A percentile compares a stretch with the other conserved stretches of the same genome.
Conservation (phyloP, 345 rosid species). For the Aegle marmelos region DNA sequence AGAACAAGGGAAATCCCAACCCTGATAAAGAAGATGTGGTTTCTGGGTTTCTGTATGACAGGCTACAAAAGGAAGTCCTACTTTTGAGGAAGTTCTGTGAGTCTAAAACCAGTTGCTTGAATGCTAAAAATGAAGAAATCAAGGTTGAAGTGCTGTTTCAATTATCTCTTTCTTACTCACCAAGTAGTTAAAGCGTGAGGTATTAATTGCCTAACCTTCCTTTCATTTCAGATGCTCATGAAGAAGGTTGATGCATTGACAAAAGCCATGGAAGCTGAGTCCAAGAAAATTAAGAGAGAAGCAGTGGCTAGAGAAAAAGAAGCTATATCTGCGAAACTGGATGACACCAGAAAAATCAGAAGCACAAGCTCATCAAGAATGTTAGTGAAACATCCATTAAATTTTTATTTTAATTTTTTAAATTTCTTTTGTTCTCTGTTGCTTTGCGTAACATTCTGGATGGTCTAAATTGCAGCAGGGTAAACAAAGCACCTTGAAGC, state of each 20-base stretch:
- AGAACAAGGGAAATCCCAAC: slow-evolving; percentile 22
- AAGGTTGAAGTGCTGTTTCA: slow-evolving; percentile 41
- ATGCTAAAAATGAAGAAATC: slow-evolving; percentile 71
- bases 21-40: slow-evolving; percentile 46
- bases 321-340: slow-evolving; percentile 29
- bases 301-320: slow-evolving; percentile 69
- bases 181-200: slow-evolving; percentile 1
- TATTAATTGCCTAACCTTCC: not conserved
- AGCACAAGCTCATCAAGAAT: slow-evolving; percentile 30
- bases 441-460: not conserved
- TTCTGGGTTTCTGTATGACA: slow-evolving; percentile 88
- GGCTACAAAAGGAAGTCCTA: slow-evolving; percentile 80
- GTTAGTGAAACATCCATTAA: slow-evolving; percentile 12
- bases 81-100: slow-evolving; percentile 62
- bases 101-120: slow-evolving; percentile 54
- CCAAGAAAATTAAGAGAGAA: slow-evolving; percentile 76
- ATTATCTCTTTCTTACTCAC: not conserved
- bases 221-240: slow-evolving; percentile 55
- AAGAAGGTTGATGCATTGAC: slow-evolving; percentile 80
- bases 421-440: not conserved
- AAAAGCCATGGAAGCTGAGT: slow-evolving; percentile 73
- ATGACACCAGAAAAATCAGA: slow-evolving; percentile 31
- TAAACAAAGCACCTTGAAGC: slow-evolving; percentile 25
- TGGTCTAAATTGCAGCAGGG: slow-evolving; percentile 24
- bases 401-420: not conserved